Evolutionary conservation across 2,329 filamentous ascomycete genomes (phyloP), one percentile per base, ranked within the genome.

Genomic region (Beauveria varroae): DNA sequence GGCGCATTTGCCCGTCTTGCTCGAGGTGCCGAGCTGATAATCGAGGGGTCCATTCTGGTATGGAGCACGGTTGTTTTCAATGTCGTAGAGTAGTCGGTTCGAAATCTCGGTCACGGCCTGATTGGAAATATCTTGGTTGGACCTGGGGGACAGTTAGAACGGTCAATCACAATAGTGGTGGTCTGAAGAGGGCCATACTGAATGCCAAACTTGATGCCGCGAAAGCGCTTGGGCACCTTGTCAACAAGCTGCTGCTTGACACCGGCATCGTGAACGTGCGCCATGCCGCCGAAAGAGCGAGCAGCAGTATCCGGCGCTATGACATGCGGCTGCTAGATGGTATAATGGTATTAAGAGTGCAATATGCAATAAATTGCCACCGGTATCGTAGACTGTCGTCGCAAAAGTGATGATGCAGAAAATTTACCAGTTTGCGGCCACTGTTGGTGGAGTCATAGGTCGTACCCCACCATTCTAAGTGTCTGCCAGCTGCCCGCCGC

Each of bases 61-160:
- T 20, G 92, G 86, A 57, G 83, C 84, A 71, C 92, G 86, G 69
- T 87, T 87, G 69, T 88, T 87, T 67, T 90, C 87, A 67, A 96
- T 85, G 73, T 99, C 92, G 79, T 96, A 99, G 64, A 98, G 86
- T 73, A 93, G 87, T 69, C 92, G 86, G 73, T 97, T 90, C n/a
- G 91, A 96, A 62, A 99, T 89, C 75, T 97, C 92, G 66, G 98
- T 84, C 62, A 97, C 92, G 65, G 90, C 92, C 76, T 99, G 95
- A 71, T 93, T 96, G 67, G 96, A 90, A 67, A 98, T 96, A 71
- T 98, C 91, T 72, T 96, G 90, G 69, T 90, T 92, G 28, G 93
- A 96, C 70, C 89, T 92, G 65, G 20, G 57, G 55, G 44, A 20
- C 9, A 16, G 43, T 41, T 20, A 56, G 49, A 1, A 37, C n/a